Conservation (phyloP, 1,284 basidiomycete genomes). For the Heterobasidion irregulare region DNA sequence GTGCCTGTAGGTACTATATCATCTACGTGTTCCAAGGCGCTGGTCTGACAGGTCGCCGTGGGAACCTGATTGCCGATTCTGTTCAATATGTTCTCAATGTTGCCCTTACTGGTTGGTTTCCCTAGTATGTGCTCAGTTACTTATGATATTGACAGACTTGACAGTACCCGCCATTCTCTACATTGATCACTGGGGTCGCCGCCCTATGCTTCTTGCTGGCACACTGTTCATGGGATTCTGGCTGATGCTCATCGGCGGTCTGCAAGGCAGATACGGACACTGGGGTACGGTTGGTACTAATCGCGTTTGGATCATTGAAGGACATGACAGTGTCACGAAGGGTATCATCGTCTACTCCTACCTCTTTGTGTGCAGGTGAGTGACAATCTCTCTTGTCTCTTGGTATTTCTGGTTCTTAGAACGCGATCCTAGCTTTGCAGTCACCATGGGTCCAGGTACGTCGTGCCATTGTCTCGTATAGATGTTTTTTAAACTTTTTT, state of each 20-base stretch:
- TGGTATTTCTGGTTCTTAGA: not conserved
- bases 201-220: conserved; percentile 66
- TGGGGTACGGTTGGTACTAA: conserved; percentile 41
- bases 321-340: conserved; percentile 46
- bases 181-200: conserved; percentile 73
- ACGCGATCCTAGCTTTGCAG: not conserved
- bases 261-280: conserved; percentile 58
- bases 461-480: not conserved
- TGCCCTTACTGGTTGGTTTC: conserved; percentile 35
- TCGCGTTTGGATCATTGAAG: conserved; percentile 54
- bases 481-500: too few species aligned
- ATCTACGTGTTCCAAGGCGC: conserved; percentile 73
- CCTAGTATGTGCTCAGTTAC: not conserved
- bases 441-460: not conserved
- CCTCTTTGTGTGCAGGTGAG: conserved; percentile 52
- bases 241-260: conserved; percentile 69
- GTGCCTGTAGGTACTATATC: conserved; percentile 54
- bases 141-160: not conserved
- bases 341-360: conserved; percentile 73
- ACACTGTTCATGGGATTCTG: conserved; percentile 66
- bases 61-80: conserved; percentile 71
- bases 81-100: too few species aligned
- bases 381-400: not conserved
- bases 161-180: conserved; percentile 64
- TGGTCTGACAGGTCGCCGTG: conserved; percentile 61